Conservation (phyloP, 805 yeast genomes). For the Ogataea methylovora region DNA sequence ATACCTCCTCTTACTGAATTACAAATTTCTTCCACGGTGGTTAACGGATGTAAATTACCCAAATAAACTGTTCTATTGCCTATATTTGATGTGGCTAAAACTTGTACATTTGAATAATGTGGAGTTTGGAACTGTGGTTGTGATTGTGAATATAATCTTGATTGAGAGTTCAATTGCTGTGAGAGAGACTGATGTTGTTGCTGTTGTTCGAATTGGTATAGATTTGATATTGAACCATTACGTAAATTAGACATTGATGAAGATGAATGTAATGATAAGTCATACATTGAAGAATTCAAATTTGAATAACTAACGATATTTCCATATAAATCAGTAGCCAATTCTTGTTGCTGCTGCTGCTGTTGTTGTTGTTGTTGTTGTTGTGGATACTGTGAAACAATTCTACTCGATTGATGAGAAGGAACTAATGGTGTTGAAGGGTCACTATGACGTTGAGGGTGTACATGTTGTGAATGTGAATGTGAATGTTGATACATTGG, state of each 20-base stretch:
- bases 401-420: too few species aligned
- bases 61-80: slow-evolving; percentile 66
- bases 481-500: slow-evolving; percentile 3
- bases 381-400: too few species aligned
- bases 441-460: slow-evolving; percentile 1
- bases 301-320: too few species aligned
- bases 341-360: too few species aligned
- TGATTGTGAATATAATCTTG: too few species aligned
- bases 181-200: not conserved
- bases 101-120: not conserved
- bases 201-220: slow-evolving; percentile 1
- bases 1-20: slow-evolving; percentile 75
- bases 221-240: too few species aligned
- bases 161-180: not conserved
- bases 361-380: too few species aligned
- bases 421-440: slow-evolving; percentile 1
- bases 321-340: too few species aligned
- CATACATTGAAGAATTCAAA: too few species aligned
- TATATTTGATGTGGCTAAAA: slow-evolving; percentile 10
- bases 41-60: slow-evolving; percentile 56
- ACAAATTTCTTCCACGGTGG: slow-evolving; percentile 67
- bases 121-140: not conserved
- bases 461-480: slow-evolving; percentile 1
- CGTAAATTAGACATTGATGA: too few species aligned
- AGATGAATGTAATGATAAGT: too few species aligned